Conservation (phyloP, 2,329 filamentous ascomycete genomes). For the Clarireedia monteithiana region DNA sequence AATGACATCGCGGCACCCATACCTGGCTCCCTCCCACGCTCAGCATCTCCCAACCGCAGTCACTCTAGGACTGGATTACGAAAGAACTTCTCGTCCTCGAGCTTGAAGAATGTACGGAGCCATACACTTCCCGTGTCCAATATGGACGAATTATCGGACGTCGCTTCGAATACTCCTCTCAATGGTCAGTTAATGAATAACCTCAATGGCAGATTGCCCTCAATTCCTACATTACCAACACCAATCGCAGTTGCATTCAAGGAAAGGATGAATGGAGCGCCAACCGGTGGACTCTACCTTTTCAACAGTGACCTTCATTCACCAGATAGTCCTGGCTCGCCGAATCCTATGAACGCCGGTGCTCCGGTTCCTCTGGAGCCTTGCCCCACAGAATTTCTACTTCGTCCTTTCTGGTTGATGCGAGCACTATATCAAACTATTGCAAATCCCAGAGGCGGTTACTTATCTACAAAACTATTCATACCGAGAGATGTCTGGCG, state of each 20-base stretch:
- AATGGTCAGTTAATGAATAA: slow-evolving; percentile 24
- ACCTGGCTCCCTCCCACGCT: slow-evolving; percentile 30
- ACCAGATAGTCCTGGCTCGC: slow-evolving; percentile 54
- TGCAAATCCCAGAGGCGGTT: slow-evolving; percentile 83
- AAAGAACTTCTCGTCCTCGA: slow-evolving; percentile 66
- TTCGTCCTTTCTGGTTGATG: slow-evolving; percentile 98
- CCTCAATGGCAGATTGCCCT: slow-evolving; percentile 40
- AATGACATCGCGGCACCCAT: slow-evolving; percentile 28
- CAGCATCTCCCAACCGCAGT: slow-evolving; percentile 45
- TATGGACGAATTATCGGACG: slow-evolving; percentile 51
- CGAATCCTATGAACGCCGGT: slow-evolving; percentile 52
- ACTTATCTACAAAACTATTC: slow-evolving; percentile 85
- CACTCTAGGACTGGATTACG: slow-evolving; percentile 40
- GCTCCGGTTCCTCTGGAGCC: slow-evolving; percentile 77
- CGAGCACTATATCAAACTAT: slow-evolving; percentile 88
- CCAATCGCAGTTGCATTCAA: slow-evolving; percentile 56
- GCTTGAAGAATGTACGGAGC: slow-evolving; percentile 62
- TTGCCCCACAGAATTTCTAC: slow-evolving; percentile 78
- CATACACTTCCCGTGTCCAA: slow-evolving; percentile 63
- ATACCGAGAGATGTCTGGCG: slow-evolving; percentile 89
- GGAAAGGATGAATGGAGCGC: slow-evolving; percentile 47
- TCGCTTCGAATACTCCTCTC: slow-evolving; percentile 65
- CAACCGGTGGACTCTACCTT: slow-evolving; percentile 63
- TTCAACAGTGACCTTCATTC: slow-evolving; percentile 81
- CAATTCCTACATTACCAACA: slow-evolving; percentile 59